Evolutionary conservation across 495 filamentous ascomycete species (phyloP), one percentile per base, ranked within the genome.

Genomic region (Lepraria neglecta): DNA sequence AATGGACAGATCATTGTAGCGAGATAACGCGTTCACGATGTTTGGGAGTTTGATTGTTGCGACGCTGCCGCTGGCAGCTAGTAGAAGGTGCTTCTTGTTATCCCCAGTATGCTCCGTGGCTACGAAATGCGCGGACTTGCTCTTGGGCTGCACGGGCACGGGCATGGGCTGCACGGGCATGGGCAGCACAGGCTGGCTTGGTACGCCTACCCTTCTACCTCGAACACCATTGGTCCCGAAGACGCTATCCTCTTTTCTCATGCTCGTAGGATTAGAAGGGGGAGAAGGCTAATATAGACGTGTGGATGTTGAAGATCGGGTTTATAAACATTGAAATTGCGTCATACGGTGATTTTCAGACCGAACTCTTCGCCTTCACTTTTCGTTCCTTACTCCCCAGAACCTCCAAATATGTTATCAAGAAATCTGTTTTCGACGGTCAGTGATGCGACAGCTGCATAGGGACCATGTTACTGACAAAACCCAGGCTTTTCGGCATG

Each of bases 11-110:
- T 80, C 78, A 38, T 71, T 64, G 69, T 83, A 69, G n/a, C 69
- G 61, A 56, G 78, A 74, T 6, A 96, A 79, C 1, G 83, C 72
- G 12, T 75, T 58, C 53, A 87, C 70, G 58, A 96, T 91, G 59
- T 80, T 77, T 6, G 88, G 88, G 31, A 97, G 80, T 68, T 97
- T 97, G 74, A 96, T 94, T 10, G 91, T 91, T 51, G 92, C 92
- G 42, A 96, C 91, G 21, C 82, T 86, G 43, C 90, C 85, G 46
- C 82, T 84, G 24, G 86, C 87, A 50, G 87, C 88, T 47, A 96
- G 82, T 21, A 96, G 83, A 17, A 96, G 79, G 71, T 97, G 89
- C 21, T 75, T 75, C 69, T 88, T 91, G 38, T 75, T 73, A 67
- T 94, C 88, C 24, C 78, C 60, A 30, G 69, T 59, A 61, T 77